Percentiles rank a stretch among this genome's conserved stretches.
Conservation (phyloP, 2,329 filamentous ascomycete genomes). For the Fusarium nelsonii region DNA sequence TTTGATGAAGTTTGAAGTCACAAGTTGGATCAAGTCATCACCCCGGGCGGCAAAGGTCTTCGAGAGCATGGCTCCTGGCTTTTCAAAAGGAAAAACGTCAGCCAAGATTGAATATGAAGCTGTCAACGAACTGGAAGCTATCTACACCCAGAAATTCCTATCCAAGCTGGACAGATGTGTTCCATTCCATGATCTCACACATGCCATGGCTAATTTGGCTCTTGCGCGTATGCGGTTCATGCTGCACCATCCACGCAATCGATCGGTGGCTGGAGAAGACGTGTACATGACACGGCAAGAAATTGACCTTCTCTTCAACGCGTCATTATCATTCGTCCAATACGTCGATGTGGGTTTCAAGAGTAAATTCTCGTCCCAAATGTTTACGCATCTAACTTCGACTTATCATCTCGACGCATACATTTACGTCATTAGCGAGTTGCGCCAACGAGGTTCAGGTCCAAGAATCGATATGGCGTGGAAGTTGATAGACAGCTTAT, state of each 20-base stretch:
- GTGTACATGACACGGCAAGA: constrained; percentile 38
- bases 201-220: constrained; percentile 41
- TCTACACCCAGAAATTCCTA: constrained; percentile 43
- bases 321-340: constrained; percentile 45
- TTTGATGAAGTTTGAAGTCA: constrained; percentile 50
- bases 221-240: constrained; percentile 50
- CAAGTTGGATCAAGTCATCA: constrained; percentile 46
- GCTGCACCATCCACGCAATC: constrained; percentile 46
- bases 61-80: constrained; percentile 21
- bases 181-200: constrained; percentile 47
- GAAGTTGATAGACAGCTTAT: constrained; percentile 46
- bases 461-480: constrained; percentile 44
- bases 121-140: constrained; percentile 47
- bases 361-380: constrained; percentile 48
- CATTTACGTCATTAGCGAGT: constrained; percentile 51
- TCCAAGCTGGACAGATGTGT: constrained; percentile 44
- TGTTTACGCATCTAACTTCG: constrained; percentile 48
- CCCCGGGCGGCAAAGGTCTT: constrained; percentile 37
- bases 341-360: constrained; percentile 33
- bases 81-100: constrained; percentile 14
- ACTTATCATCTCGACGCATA: constrained; percentile 49
- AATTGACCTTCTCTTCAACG: constrained; percentile 44
- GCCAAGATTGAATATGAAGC: constrained; percentile 36
- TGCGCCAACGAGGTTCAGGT: constrained; percentile 39
- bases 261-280: background rate